Base-by-base conservation (phyloP, 139 green algal species). In the Chlorella sp. region DNA sequence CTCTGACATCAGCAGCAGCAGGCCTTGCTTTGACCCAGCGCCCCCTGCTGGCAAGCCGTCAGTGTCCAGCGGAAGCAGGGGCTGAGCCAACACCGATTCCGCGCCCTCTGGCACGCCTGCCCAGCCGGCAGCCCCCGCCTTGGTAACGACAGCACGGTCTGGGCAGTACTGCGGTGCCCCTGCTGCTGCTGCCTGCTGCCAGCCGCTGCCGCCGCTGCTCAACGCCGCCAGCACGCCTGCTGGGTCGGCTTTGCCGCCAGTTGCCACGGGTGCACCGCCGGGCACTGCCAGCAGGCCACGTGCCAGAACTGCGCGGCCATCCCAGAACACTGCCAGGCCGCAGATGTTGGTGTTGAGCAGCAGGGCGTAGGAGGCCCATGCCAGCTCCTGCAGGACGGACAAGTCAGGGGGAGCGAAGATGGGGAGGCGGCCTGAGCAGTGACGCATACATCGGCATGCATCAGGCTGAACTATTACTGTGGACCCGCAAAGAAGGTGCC, bases 291-390 rank as follows among this genome's bases (percentile, higher is more conserved):
- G 53, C 64, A 86, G 39, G 61, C 91, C 91, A 48, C 91, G 81
- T 16, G 80, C 88, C 85, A 96, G 30, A 32, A 97, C 53, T 40
- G 84, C 89, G 11, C 71, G 40, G 0, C 89, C 92, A 1, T 77
- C 61, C 73, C 64, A 53, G 30, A 94, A 57, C 61, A 97, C 39
- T 26, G 96, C n/a, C 80, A 98, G 84, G 1, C 95, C 94, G 78
- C 94, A 97, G 57, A 88, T 94, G 92, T 98, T 99, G 64, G 95
- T 96, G 92, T 98, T 98, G 60, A 94, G 94, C 36, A 98, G 87
- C 81, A 98, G 91, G 15, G 95, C 92, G 89, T 95, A 98, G 0
- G 97, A 98, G 0, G 94, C 88, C 96, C 96, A 98, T 0, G 96
- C 97, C 53, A 98, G 93, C 88, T 98, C 96, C 94, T 97, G 94